Percentiles rank a stretch among this genome's conserved stretches.
These are phyloP conservation scores for Euphorbia lathyris DNA, from an alignment of 345 rosid species.

Conservation along the genomic window DNA sequence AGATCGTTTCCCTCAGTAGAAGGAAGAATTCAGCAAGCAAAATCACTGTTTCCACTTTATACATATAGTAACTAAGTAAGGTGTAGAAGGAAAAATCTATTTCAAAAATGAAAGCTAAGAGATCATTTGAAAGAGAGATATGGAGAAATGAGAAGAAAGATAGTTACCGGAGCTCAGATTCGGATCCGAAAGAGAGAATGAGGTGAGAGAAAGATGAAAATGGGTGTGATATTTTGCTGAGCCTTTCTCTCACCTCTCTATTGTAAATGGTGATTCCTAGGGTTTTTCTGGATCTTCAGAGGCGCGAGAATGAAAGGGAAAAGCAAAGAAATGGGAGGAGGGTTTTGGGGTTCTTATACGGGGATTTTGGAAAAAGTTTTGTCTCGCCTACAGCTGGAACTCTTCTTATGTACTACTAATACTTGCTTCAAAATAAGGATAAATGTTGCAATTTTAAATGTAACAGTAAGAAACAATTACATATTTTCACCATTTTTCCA, in stretches of 20 bases:
- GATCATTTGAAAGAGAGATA: not conserved
- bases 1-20: not conserved
- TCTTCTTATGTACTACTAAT: not conserved
- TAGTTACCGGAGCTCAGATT: slow-evolving; percentile 10
- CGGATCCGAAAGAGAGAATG: slow-evolving; percentile 15
- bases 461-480: too few relatives aligned
- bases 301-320: slow-evolving; percentile 21
- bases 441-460: too few relatives aligned
- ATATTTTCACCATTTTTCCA: too few relatives aligned
- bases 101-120: not conserved
- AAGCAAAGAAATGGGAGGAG: not conserved
- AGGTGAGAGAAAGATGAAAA: slow-evolving; percentile 23
- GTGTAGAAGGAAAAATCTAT: too few relatives aligned
- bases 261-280: too few relatives aligned
- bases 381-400: not conserved
- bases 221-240: not conserved
- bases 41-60: not conserved
- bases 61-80: not conserved
- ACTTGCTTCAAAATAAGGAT: too few relatives aligned
- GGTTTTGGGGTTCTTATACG: not conserved
- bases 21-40: not conserved
- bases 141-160: not conserved
- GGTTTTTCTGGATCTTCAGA: slow-evolving; percentile 54
- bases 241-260: slow-evolving; percentile 29
- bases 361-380: not conserved